These are phyloP conservation scores for Coriaria nepalensis DNA, from an alignment of 306 rosid genomes.

Conservation along the genomic window DNA sequence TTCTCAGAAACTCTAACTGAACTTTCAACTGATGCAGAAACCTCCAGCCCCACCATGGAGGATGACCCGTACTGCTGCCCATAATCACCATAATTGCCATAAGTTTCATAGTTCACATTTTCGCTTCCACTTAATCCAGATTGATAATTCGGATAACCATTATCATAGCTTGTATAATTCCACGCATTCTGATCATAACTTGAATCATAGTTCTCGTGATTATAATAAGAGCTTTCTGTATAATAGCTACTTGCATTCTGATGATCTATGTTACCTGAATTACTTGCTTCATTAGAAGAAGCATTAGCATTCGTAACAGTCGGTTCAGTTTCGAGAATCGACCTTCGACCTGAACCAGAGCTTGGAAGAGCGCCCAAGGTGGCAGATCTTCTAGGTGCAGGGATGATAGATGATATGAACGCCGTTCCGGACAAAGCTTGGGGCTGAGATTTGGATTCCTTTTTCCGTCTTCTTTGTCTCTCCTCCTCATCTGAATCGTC, in stretches of 20 bases:
- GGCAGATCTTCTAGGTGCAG: slow-evolving; percentile 64
- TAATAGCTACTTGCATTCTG: not conserved
- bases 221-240: slow-evolving; percentile 5
- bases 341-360: slow-evolving; percentile 52
- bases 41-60: slow-evolving; percentile 9
- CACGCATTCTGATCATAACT: slow-evolving; percentile 29
- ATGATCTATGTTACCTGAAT: slow-evolving; percentile 10
- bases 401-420: slow-evolving; percentile 44
- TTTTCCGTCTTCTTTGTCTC: slow-evolving; percentile 23
- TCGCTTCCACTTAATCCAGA: slow-evolving; percentile 21
- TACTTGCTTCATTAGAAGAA: slow-evolving; percentile 10
- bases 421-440: slow-evolving; percentile 45
- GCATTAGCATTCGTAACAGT: slow-evolving; percentile 13
- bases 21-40: slow-evolving; percentile 18
- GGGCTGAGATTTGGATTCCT: slow-evolving; percentile 22
- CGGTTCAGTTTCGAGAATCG: slow-evolving; percentile 36
- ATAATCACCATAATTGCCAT: slow-evolving; percentile 22
- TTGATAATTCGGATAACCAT: slow-evolving; percentile 27
- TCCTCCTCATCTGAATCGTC: slow-evolving; percentile 30
- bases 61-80: slow-evolving; percentile 35
- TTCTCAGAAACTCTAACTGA: slow-evolving; percentile 32
- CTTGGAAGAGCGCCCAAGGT: slow-evolving; percentile 47
- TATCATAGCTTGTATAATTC: slow-evolving; percentile 13
- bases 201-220: slow-evolving; percentile 17
- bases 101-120: slow-evolving; percentile 17